Percentiles rank a stretch among this genome's conserved stretches.
These are phyloP conservation scores for Pseudoturritis turrita DNA, from an alignment of 345 rosid species.

Conservation along the genomic window DNA sequence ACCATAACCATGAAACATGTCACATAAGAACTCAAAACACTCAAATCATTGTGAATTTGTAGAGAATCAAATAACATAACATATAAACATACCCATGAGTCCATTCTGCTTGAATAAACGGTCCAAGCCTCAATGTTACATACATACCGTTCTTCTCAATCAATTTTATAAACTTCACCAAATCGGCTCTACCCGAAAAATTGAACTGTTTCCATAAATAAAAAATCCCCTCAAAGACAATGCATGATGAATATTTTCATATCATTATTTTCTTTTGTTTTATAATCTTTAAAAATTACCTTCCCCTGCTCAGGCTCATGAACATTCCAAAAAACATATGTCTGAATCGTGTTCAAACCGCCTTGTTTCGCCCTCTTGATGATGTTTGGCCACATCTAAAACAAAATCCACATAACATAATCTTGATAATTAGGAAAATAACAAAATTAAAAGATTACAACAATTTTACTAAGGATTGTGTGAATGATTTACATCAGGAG, in stretches of 20 bases:
- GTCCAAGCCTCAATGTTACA: constrained; percentile 71
- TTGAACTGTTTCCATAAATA: constrained; percentile 43
- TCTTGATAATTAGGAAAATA: neutral
- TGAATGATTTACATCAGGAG: constrained; percentile 30
- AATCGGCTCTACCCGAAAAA: constrained; percentile 61
- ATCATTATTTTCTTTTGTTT: neutral
- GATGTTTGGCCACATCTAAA: constrained; percentile 40
- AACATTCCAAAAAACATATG: constrained; percentile 69
- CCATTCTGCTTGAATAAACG: constrained; percentile 97
- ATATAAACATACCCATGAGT: constrained; percentile 70
- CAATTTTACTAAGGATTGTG: neutral
- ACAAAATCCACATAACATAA: neutral
- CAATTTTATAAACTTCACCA: constrained; percentile 73
- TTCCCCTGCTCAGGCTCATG: constrained; percentile 50
- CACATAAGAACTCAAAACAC: neutral
- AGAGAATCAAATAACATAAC: neutral
- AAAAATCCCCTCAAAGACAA: neutral
- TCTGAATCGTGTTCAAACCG: constrained; percentile 58
- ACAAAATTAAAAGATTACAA: neutral
- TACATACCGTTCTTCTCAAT: constrained; percentile 53
- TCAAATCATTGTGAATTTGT: neutral
- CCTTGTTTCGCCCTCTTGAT: constrained; percentile 45
- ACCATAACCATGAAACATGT: constrained; percentile 10
- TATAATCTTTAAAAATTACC: constrained; percentile 17
- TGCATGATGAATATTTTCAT: neutral